Conservation (phyloP, 257 asterid species). For the Scutellaria galericulata region DNA sequence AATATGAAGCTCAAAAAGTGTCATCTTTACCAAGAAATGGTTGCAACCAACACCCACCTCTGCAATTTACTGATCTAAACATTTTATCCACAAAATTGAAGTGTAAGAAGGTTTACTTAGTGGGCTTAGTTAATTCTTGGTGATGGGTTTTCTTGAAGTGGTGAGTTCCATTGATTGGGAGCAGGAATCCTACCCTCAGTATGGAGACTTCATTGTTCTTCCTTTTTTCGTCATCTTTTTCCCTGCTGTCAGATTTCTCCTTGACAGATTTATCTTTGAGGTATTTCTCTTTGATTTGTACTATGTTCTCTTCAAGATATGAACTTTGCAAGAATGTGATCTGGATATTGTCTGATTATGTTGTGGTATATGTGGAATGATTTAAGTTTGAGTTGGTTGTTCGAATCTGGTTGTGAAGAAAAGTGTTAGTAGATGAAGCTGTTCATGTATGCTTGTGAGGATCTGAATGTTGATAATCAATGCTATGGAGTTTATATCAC, state of each 20-base stretch:
- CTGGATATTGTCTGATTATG: neutral
- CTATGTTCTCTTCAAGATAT: neutral
- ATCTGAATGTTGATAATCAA: slow-evolving; percentile 5
- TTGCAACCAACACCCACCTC: neutral
- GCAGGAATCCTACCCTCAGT: slow-evolving; percentile 72
- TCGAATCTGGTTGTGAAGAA: neutral
- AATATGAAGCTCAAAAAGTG: slow-evolving; percentile 1
- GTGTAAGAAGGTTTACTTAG: neutral
- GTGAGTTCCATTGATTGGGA: slow-evolving; percentile 63
- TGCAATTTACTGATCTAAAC: neutral
- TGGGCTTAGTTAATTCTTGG: neutral
- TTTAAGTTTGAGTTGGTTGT: neutral
- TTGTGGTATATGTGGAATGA: neutral
- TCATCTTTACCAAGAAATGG: slow-evolving; percentile 1
- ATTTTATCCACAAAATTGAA: slow-evolving; percentile 38
- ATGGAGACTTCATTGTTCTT: slow-evolving; percentile 71
- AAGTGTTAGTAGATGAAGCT: neutral
- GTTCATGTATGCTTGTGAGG: slow-evolving; percentile 17
- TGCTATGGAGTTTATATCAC: neutral
- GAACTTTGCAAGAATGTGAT: slow-evolving; percentile 17
- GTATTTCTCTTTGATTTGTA: slow-evolving; percentile 39
- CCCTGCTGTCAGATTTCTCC: slow-evolving; percentile 71
- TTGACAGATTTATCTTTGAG: slow-evolving; percentile 92
- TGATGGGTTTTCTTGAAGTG: slow-evolving; percentile 62
- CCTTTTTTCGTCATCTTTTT: slow-evolving; percentile 72